Base-by-base conservation (phyloP, 148 eudicot species). In the Chenopodium berlandieri region DNA sequence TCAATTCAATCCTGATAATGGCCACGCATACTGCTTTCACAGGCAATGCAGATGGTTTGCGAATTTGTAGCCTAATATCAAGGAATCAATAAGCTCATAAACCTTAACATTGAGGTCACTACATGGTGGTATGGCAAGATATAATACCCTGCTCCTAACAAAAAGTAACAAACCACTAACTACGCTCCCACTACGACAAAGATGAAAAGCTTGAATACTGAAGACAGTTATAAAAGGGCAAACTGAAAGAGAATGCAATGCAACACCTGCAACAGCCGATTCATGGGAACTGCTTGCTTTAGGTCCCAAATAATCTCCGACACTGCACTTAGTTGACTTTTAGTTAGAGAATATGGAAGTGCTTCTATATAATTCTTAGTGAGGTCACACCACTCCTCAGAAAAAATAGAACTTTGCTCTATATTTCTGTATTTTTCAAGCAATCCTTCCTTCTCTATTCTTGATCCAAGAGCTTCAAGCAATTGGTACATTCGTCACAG, bases 281-380 rank as follows among this genome's bases (percentile, higher is more conserved):
- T 93, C 99, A 95, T 95, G 48, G 99, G 99, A 83, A 92, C 90
- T 80, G 94, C 92, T 67, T 87, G 90, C 89, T 88, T 93, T 23
- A 95, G 87, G 87, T 95, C 97, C 94, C 97, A 95, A 46, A 95
- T 91, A 78, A 95, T 91, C 88, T 95, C 99, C 65, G 94, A 93
- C 75, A 81, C 90, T 69, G 99, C 94, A 74, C 75, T 87, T 75
- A 92, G 84, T 88, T 95, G 99, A 86, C 99, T 93, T 79, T 90
- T 71, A 48, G 97, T 95, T 77, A 93, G 90, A 44, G 92, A 83
- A 86, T 90, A 95, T 67, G 99, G 97, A 86, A 95, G 91, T 83
- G 88, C 89, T 83, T 88, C 80, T 80, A 95, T 27, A 78, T 91
- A 87, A 9, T 79, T 82, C 87, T 89, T 89, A 20, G 99, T 91